Base-by-base conservation (phyloP, 805 yeast species). In the Candida palmyrensis region DNA sequence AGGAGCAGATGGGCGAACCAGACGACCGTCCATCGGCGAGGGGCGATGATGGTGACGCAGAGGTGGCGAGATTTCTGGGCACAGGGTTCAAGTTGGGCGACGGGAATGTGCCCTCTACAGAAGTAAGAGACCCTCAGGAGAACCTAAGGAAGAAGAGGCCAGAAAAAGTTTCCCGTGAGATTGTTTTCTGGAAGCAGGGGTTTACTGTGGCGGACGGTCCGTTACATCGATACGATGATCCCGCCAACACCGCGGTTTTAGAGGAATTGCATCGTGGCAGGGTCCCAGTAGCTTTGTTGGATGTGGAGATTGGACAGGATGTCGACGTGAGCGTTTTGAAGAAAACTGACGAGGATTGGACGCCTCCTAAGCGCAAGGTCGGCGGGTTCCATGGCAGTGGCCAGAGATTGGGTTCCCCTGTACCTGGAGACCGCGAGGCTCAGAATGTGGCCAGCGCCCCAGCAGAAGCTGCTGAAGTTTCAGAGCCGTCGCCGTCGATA, bases 141-240 rank as follows among this genome's bases (percentile, higher is more conserved):
- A 16, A 34, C 14, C 26, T 25, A 12, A 17, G 28, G 15, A 48
- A 51, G 4, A 43, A 43, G 28, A 46, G 45, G 29, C 66, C 66
- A 5, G 36, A 42, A 25, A 79, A 76, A 38, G 96, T 82, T 4
- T 70, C 73, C 12, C 73, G 97, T 50, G 83, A 83, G 27, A 82
- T 92, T 41, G 86, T 95, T 0, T 90, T 92, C 55, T 92, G 98
- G 98, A 82, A 79, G 45, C 90, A 92, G 49, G 98, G 98, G 2
- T 92, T 92, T 60, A 86, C 87, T 41, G 88, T 92, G 17, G 97
- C 92, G 20, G 96, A 89, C 30, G 97, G 97, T 2, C 75, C 76
- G 16, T 69, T 92, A 36, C 81, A 74, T 55, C 69, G 92, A 38
- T 92, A 88, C 55, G 96, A 90, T 49, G 97, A 92, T 55, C 96